Evolutionary conservation across 176 grass and related monocot genomes (phyloP).

Genomic region (Oropetium thomaeum): DNA sequence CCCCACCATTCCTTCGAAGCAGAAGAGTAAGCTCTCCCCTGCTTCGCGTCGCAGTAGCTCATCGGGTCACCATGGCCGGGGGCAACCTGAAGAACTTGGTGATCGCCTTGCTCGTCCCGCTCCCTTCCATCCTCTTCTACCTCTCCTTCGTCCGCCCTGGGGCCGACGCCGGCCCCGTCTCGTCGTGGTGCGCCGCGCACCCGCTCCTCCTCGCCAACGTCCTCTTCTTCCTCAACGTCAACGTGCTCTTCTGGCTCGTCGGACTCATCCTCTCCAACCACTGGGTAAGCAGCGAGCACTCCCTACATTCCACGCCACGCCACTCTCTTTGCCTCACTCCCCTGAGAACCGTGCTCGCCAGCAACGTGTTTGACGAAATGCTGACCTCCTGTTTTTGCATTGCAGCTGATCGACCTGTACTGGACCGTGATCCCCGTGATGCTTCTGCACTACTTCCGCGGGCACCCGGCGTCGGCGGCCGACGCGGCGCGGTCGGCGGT

Average conservation of each 20-base stretch:
- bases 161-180: not conserved
- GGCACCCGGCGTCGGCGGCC: constrained; percentile 52
- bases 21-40: too few relatives aligned
- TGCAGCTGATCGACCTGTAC: constrained; percentile 92
- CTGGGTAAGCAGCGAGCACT: constrained; percentile 56
- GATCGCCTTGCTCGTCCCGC: constrained; percentile 64
- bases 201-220: constrained; percentile 81
- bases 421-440: constrained; percentile 97
- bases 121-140: constrained; percentile 87
- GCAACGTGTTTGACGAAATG: constrained; percentile 31
- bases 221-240: constrained; percentile 88
- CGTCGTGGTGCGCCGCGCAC: constrained; percentile 65
- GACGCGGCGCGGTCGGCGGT: constrained; percentile 45
- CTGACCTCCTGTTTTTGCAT: not conserved
- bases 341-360: not conserved
- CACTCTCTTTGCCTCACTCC: not conserved
- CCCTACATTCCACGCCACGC: not conserved
- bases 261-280: constrained; percentile 83
- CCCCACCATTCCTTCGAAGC: not conserved
- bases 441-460: constrained; percentile 70
- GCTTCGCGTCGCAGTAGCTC: too few relatives aligned
- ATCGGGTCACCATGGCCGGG: constrained; percentile 32
- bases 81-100: constrained; percentile 61
- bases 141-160: constrained; percentile 50
- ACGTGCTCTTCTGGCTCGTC: constrained; percentile 93